These are phyloP conservation scores for Penicillium cataractarum DNA, from an alignment of 495 filamentous ascomycete species.

Conservation along the genomic window DNA sequence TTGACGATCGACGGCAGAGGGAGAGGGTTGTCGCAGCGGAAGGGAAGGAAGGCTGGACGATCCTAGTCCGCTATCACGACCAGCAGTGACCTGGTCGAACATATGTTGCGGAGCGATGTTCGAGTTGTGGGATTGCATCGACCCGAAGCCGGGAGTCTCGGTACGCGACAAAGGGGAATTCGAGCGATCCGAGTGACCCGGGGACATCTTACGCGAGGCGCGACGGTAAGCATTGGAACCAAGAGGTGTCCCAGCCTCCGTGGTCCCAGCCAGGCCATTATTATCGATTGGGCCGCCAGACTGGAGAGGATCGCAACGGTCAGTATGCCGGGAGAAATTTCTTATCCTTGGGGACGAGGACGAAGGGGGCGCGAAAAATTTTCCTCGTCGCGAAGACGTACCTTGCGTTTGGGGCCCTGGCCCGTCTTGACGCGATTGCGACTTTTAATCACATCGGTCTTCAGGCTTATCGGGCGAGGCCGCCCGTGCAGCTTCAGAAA, in stretches of 20 bases:
- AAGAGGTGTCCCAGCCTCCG: slow-evolving; percentile 58
- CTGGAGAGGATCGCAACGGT: slow-evolving; percentile 33
- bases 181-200: slow-evolving; percentile 75
- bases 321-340: slow-evolving; percentile 34
- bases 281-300: slow-evolving; percentile 55
- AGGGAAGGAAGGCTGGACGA: slow-evolving; percentile 57
- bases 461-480: slow-evolving; percentile 90
- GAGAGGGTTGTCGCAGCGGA: slow-evolving; percentile 65
- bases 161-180: slow-evolving; percentile 88
- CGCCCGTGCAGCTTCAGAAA: slow-evolving; percentile 96
- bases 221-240: slow-evolving; percentile 61
- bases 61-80: slow-evolving; percentile 62
- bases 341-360: slow-evolving; percentile 23
- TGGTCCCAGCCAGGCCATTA: slow-evolving; percentile 61
- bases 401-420: slow-evolving; percentile 87
- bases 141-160: slow-evolving; percentile 73
- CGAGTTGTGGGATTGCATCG: slow-evolving; percentile 63
- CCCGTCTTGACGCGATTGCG: slow-evolving; percentile 97
- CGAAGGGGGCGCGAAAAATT: slow-evolving; percentile 30
- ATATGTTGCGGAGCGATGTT: slow-evolving; percentile 77
- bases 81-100: slow-evolving; percentile 74
- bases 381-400: slow-evolving; percentile 42
- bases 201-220: slow-evolving; percentile 69
- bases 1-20: slow-evolving; percentile 75
- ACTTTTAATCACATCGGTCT: slow-evolving; percentile 99